These are phyloP conservation scores for Stachybotrys elegans DNA, from an alignment of 2,329 filamentous ascomycete species.

Conservation along the genomic window DNA sequence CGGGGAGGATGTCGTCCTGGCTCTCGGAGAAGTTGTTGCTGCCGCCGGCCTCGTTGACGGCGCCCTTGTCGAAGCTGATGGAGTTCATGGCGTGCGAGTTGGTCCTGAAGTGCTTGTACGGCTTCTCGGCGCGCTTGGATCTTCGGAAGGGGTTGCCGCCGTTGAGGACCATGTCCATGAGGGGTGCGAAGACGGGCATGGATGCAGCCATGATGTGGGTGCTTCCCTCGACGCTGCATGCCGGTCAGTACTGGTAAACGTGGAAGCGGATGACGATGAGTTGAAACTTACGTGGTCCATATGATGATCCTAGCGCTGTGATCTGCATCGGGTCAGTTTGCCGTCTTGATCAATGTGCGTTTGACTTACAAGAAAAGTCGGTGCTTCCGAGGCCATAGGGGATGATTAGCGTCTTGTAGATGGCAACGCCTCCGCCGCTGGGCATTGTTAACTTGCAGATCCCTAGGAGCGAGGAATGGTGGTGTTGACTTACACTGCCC, in stretches of 20 bases:
- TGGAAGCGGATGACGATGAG: neutral
- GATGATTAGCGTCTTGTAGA: conserved; percentile 2
- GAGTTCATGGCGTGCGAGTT: neutral
- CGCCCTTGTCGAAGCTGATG: neutral
- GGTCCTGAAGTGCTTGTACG: neutral
- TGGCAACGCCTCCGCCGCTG: conserved; percentile 1
- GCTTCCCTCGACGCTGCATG: neutral
- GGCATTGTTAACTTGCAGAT: neutral
- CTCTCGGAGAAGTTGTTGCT: neutral
- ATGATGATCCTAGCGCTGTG: conserved; percentile 2
- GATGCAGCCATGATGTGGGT: conserved; percentile 1
- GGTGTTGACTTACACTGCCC: conserved; percentile 15
- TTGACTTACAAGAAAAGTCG: conserved; percentile 2
- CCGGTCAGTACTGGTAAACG: neutral
- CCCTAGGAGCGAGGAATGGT: neutral
- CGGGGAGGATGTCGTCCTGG: conserved; percentile 2
- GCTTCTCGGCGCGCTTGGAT: neutral
- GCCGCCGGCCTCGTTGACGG: neutral
- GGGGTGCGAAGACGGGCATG: neutral
- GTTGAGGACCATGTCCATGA: neutral
- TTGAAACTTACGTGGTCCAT: conserved; percentile 1
- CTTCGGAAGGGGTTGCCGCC: conserved; percentile 2
- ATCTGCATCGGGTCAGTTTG: conserved; percentile 1
- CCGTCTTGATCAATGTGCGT: neutral
- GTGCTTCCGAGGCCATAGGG: neutral